These are phyloP conservation scores for Periconia digitata DNA, from an alignment of 2,329 filamentous ascomycete genomes.

Conservation along the genomic window DNA sequence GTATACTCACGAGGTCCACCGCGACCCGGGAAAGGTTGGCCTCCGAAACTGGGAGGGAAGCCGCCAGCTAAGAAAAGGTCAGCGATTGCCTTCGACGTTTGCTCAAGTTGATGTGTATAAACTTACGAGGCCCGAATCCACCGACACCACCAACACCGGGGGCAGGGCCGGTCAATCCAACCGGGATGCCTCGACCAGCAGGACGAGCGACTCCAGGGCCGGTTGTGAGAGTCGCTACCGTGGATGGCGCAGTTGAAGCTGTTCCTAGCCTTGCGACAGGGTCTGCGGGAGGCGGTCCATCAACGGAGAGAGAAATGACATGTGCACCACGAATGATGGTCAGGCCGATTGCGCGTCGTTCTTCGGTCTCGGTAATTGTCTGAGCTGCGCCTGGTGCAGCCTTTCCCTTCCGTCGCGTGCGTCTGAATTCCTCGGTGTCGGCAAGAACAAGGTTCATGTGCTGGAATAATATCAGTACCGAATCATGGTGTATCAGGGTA, in stretches of 20 bases:
- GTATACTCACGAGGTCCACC: conserved; percentile 41
- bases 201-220: conserved; percentile 90
- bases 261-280: conserved; percentile 84
- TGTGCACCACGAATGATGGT: conserved; percentile 93
- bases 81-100: conserved; percentile 50
- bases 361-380: conserved; percentile 79
- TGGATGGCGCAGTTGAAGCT: conserved; percentile 65
- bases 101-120: conserved; percentile 41
- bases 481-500: not conserved
- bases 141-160: conserved; percentile 79
- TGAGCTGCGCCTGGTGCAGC: conserved; percentile 65
- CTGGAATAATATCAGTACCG: conserved; percentile 49
- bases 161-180: conserved; percentile 85
- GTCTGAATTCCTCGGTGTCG: conserved; percentile 72
- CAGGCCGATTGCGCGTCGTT: conserved; percentile 95
- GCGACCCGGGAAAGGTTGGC: conserved; percentile 32
- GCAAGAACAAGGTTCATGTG: conserved; percentile 99
- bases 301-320: conserved; percentile 92
- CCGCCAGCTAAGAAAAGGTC: conserved; percentile 9
- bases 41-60: conserved; percentile 41
- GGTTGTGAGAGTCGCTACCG: conserved; percentile 65
- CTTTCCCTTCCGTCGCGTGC: conserved; percentile 57
- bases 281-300: conserved; percentile 92
- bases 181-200: conserved; percentile 79
- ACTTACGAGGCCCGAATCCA: conserved; percentile 50